Conservation (phyloP, 441 rosid genomes). For the Adansonia gregorii region DNA sequence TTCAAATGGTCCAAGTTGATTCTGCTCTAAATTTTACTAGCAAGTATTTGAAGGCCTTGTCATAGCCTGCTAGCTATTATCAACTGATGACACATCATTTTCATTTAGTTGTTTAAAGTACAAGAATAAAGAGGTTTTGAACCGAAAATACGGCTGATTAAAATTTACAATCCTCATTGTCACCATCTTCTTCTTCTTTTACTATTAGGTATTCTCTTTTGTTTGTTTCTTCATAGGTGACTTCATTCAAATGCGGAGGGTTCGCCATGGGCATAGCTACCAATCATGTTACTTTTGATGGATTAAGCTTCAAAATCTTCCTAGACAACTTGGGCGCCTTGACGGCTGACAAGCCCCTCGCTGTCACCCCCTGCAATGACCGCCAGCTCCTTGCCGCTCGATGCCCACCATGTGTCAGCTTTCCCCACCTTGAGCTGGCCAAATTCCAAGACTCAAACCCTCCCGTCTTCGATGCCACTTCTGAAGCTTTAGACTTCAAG, state of each 20-base stretch:
- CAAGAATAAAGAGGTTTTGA: background rate
- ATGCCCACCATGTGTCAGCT: constrained; percentile 65
- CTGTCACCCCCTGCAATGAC: constrained; percentile 62
- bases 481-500: constrained; percentile 59
- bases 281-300: constrained; percentile 72
- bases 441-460: constrained; percentile 40
- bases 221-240: constrained; percentile 43
- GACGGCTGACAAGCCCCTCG: constrained; percentile 54
- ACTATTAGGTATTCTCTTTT: too few relatives aligned
- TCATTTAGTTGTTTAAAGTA: background rate
- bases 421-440: constrained; percentile 75
- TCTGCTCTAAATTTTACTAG: background rate
- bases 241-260: constrained; percentile 83
- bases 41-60: background rate
- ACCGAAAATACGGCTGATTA: background rate
- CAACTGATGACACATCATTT: background rate
- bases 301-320: constrained; percentile 74
- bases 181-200: background rate
- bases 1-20: background rate
- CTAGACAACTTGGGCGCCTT: constrained; percentile 67
- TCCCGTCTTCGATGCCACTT: constrained; percentile 49
- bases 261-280: constrained; percentile 66
- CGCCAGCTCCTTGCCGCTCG: constrained; percentile 75
- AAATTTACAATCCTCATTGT: background rate
- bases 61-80: background rate